phyloP scores from a whole-genome alignment of 129 eudicot genomes.

The Chrysanthemum lavandulifolium region DNA sequence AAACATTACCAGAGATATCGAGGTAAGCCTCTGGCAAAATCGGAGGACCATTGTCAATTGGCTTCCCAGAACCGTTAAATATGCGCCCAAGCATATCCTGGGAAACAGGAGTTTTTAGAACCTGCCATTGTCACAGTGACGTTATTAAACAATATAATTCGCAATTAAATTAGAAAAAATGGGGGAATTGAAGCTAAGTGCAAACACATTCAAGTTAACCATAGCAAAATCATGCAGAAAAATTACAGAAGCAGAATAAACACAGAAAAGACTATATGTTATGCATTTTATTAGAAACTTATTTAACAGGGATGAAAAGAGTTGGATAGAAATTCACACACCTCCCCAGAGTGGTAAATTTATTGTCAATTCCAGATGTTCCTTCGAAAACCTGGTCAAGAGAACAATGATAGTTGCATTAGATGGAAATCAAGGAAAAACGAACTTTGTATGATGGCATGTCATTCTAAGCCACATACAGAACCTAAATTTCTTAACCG shows the following conservation, averaged over 20 bases:
- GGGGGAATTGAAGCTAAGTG: background rate
- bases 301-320: conserved; percentile 6
- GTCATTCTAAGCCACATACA: conserved; percentile 2
- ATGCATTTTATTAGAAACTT: background rate
- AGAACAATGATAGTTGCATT: conserved; percentile 13
- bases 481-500: background rate
- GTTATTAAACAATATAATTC: background rate
- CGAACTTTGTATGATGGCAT: background rate
- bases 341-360: conserved; percentile 96
- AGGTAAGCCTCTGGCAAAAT: conserved; percentile 87
- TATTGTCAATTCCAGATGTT: conserved; percentile 97
- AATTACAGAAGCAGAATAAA: background rate
- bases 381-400: conserved; percentile 88
- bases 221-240: background rate
- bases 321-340: conserved; percentile 23
- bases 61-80: conserved; percentile 95
- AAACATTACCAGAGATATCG: conserved; percentile 73
- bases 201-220: background rate
- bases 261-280: background rate
- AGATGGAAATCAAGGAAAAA: background rate
- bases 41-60: conserved; percentile 98
- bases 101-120: conserved; percentile 92
- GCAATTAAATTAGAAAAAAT: background rate
- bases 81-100: conserved; percentile 99
- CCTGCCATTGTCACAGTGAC: conserved; percentile 42